phyloP scores from a whole-genome alignment of 371 early-diverging fungal species.

The Coemansia sp. region DNA sequence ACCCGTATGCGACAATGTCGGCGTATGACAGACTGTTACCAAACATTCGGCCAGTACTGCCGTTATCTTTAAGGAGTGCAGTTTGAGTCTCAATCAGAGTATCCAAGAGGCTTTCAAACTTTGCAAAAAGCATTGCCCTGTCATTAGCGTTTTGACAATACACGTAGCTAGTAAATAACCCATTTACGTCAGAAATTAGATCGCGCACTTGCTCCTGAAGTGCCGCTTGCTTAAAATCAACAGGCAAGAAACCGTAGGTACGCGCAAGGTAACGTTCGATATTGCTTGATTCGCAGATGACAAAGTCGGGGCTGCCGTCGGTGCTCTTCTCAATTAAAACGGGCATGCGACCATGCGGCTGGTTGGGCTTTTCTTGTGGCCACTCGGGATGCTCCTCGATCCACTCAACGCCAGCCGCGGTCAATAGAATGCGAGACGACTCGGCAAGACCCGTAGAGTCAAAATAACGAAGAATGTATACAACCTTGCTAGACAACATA shows the following conservation, averaged over 20 bases:
- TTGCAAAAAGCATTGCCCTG: conserved; percentile 4
- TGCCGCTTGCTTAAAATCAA: conserved; percentile 26
- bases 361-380: conserved; percentile 50
- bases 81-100: conserved; percentile 26
- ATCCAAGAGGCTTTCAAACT: neutral
- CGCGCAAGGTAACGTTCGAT: conserved; percentile 61
- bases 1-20: conserved; percentile 32
- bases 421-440: conserved; percentile 23
- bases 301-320: conserved; percentile 39
- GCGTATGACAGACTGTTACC: conserved; percentile 42
- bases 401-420: conserved; percentile 37
- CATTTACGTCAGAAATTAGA: neutral
- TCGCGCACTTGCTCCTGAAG: conserved; percentile 45
- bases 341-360: conserved; percentile 59
- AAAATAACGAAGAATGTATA: conserved; percentile 46
- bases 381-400: conserved; percentile 46
- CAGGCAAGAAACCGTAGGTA: conserved; percentile 48
- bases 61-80: conserved; percentile 36
- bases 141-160: conserved; percentile 2
- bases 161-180: neutral
- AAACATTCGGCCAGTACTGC: conserved; percentile 39
- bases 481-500: neutral
- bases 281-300: conserved; percentile 52
- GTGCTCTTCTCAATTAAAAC: conserved; percentile 51
- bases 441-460: conserved; percentile 20